Percentiles rank a stretch among this genome's conserved stretches.
phyloP scores from a whole-genome alignment of 148 eudicot genomes.

The Limonium bicolor region DNA sequence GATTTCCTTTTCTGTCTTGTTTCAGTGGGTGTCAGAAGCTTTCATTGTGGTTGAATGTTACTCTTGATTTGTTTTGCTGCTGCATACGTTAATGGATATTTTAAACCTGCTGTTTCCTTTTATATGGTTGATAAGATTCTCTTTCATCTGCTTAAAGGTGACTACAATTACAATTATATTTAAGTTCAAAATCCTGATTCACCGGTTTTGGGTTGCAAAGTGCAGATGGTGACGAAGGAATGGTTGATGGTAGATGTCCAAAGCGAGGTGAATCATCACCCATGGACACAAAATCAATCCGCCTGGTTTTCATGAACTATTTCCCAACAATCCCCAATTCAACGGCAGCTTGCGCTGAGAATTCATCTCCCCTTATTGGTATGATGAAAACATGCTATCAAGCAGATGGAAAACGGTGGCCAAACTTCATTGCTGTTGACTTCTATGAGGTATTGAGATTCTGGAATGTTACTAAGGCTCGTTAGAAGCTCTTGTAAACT shows the following conservation, averaged over 20 bases:
- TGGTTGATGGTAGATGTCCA: conserved; percentile 52
- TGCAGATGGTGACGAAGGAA: conserved; percentile 79
- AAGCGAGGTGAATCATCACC: conserved; percentile 59
- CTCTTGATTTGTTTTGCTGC: too few species aligned
- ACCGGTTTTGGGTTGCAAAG: conserved; percentile 2
- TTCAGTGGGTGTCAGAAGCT: too few species aligned
- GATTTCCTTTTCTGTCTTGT: too few species aligned
- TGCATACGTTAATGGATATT: too few species aligned
- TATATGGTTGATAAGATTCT: background rate
- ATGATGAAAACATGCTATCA: conserved; percentile 64
- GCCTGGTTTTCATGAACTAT: conserved; percentile 75
- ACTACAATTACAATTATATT: background rate
- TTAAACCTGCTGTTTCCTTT: too few species aligned
- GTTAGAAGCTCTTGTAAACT: background rate
- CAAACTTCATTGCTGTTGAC: conserved; percentile 92
- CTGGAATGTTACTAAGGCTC: background rate
- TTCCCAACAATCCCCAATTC: conserved; percentile 56
- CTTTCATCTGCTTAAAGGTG: background rate
- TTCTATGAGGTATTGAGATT: conserved; percentile 44
- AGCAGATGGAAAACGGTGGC: conserved; percentile 70
- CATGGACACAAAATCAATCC: conserved; percentile 33
- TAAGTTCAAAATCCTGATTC: too few species aligned
- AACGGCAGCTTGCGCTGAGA: conserved; percentile 50
- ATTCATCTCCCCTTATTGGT: conserved; percentile 49
- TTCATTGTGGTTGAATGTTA: too few species aligned